Evolutionary conservation across 495 filamentous ascomycete genomes (phyloP).

Genomic region (Penicillium desertorum): DNA sequence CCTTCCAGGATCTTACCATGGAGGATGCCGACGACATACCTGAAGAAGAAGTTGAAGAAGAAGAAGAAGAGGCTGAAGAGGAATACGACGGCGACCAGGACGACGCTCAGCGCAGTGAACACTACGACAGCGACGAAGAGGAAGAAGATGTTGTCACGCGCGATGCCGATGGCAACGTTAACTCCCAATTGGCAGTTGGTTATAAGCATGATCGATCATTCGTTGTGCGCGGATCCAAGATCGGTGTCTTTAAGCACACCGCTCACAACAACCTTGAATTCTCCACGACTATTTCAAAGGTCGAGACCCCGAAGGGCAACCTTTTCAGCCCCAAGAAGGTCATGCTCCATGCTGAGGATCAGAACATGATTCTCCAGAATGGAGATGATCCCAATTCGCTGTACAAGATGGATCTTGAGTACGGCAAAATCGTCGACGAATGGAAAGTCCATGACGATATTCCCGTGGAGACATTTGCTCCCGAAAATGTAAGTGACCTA

Average conservation of each 20-base stretch:
- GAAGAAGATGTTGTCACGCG: slow-evolving; percentile 76
- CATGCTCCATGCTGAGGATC: slow-evolving; percentile 93
- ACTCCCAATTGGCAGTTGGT: slow-evolving; percentile 95
- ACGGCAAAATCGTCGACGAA: slow-evolving; percentile 98
- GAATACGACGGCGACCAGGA: slow-evolving; percentile 59
- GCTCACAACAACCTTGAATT: slow-evolving; percentile 91
- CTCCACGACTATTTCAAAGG: slow-evolving; percentile 95
- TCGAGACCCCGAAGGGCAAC: slow-evolving; percentile 83
- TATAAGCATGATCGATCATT: slow-evolving; percentile 98
- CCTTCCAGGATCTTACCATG: slow-evolving; percentile 93
- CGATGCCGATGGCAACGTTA: slow-evolving; percentile 78
- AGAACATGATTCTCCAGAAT: slow-evolving; percentile 90
- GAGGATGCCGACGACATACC: slow-evolving; percentile 67
- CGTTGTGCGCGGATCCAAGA: slow-evolving; percentile 94
- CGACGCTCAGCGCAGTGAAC: slow-evolving; percentile 67
- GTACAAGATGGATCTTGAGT: slow-evolving; percentile 98
- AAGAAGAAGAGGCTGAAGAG: slow-evolving; percentile 61
- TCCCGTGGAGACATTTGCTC: slow-evolving; percentile 82
- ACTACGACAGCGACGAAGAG: slow-evolving; percentile 91
- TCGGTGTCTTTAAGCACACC: slow-evolving; percentile 98
- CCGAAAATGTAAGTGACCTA: slow-evolving; percentile 66
- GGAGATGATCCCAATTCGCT: slow-evolving; percentile 80
- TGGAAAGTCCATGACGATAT: slow-evolving; percentile 99
- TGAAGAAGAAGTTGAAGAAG: slow-evolving; percentile 63
- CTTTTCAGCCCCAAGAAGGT: slow-evolving; percentile 95